Conservation (phyloP, 768 basidiomycete genomes). For the Mycena kentingensis region DNA sequence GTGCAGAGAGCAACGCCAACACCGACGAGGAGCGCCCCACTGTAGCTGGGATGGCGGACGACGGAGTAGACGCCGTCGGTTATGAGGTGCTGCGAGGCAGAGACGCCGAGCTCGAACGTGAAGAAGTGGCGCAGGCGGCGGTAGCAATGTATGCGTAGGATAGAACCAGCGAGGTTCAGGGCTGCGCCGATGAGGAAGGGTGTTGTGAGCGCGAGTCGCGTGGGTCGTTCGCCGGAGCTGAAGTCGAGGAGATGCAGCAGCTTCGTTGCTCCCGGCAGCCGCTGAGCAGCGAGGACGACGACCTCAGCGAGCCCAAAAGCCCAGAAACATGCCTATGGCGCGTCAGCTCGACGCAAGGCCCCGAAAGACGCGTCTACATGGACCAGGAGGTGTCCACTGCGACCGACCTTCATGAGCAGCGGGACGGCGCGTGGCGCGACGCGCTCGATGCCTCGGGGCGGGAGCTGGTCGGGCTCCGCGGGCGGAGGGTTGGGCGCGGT, state of each 20-base stretch:
- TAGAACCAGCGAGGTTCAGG: not conserved
- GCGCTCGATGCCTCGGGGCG: conserved; percentile 25
- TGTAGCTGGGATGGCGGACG: conserved; percentile 35
- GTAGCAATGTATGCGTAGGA: conserved; percentile 27
- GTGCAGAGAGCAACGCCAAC: conserved; percentile 23
- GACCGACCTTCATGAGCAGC: conserved; percentile 27
- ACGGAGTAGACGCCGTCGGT: conserved; percentile 30
- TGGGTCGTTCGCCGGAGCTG: not conserved
- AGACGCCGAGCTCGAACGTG: conserved; percentile 42
- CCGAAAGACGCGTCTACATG: conserved; percentile 1
- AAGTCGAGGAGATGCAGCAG: conserved; percentile 19
- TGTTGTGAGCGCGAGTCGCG: not conserved
- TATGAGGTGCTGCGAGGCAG: conserved; percentile 29
- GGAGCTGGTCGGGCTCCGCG: conserved; percentile 23
- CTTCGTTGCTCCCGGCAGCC: conserved; percentile 10
- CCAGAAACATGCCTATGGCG: conserved; percentile 24
- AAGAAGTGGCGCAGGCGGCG: conserved; percentile 32
- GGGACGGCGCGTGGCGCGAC: conserved; percentile 18
- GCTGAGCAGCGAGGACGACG: conserved; percentile 19
- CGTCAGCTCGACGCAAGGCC: not conserved
- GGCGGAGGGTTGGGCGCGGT: conserved; percentile 32
- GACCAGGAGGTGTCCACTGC: not conserved
- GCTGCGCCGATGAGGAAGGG: conserved; percentile 1
- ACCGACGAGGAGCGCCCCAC: conserved; percentile 22
- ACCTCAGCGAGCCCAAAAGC: conserved; percentile 23